phyloP scores from a whole-genome alignment of 1,284 basidiomycete genomes.

The Irpex sp. region DNA sequence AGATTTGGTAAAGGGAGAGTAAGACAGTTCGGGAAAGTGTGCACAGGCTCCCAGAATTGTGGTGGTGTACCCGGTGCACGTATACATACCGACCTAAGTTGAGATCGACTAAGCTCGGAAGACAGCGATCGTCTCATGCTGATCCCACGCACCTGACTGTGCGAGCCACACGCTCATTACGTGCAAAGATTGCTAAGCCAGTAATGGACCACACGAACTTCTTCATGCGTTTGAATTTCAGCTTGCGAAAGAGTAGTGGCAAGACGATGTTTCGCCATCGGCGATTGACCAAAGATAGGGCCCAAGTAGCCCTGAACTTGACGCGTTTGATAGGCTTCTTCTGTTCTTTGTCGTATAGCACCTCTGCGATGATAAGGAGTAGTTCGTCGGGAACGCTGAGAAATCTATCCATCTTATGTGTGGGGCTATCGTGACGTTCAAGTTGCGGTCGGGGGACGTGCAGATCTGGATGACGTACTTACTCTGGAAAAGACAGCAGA shows the following conservation, averaged over 20 bases:
- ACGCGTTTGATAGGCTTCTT: not conserved
- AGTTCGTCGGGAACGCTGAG: not conserved
- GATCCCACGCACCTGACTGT: no score
- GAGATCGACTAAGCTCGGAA: no score
- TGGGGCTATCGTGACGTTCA: no score
- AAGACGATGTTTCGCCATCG: not conserved
- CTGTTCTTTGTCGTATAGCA: not conserved
- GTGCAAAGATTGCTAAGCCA: no score
- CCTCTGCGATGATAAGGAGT: not conserved
- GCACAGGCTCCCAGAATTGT: not conserved
- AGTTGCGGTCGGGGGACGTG: no score
- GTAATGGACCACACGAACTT: not conserved
- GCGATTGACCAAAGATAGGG: not conserved
- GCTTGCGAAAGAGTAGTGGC: not conserved
- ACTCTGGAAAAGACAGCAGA: no score
- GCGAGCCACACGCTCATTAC: no score
- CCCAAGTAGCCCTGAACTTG: not conserved
- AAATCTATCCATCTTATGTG: no score
- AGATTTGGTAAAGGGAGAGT: not conserved
- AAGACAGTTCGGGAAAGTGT: not conserved
- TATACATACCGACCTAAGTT: not conserved
- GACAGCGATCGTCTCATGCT: no score
- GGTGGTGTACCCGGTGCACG: not conserved
- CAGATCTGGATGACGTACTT: no score
- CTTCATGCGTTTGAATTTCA: not conserved